phyloP scores from a whole-genome alignment of 2,329 filamentous ascomycete species.

The Fusarium euwallaceae region DNA sequence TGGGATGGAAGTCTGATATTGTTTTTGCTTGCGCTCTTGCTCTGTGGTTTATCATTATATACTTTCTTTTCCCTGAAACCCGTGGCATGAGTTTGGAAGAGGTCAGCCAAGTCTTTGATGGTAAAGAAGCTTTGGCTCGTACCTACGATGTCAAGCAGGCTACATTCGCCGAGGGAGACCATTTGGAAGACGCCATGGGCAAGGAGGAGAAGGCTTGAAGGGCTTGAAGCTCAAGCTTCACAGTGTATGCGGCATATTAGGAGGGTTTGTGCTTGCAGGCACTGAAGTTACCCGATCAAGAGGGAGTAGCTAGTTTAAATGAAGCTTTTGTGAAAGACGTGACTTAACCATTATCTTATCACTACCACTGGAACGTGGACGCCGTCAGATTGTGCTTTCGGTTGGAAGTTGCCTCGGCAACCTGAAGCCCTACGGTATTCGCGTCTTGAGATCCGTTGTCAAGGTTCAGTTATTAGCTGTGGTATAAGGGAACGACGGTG shows the following conservation, averaged over 20 bases:
- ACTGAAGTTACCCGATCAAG: background rate
- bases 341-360: background rate
- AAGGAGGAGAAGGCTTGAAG: background rate
- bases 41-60: background rate
- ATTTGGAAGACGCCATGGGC: background rate
- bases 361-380: background rate
- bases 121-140: background rate
- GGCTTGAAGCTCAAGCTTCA: background rate
- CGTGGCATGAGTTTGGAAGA: background rate
- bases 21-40: background rate
- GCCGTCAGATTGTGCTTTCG: background rate
- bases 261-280: background rate
- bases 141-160: background rate
- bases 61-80: background rate
- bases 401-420: background rate
- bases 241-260: background rate
- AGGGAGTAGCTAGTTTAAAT: background rate
- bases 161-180: background rate
- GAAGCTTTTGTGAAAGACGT: background rate
- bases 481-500: background rate
- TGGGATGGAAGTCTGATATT: background rate
- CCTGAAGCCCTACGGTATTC: background rate
- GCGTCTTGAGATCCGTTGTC: background rate
- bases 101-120: background rate
- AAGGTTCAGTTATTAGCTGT: background rate